Base-by-base conservation (phyloP, 345 rosid species). In the Gossypium bickii region DNA sequence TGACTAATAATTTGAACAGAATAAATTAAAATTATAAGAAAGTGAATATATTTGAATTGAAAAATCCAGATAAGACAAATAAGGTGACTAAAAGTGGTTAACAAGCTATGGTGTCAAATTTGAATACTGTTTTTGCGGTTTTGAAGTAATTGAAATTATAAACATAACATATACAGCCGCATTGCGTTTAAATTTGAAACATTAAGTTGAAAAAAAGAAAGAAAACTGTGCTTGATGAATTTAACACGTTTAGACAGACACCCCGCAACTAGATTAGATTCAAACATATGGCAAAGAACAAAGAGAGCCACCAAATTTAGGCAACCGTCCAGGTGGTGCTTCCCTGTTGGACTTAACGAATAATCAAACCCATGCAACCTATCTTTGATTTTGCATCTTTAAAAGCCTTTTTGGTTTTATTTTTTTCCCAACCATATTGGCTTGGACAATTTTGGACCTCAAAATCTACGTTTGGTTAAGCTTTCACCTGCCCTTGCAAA, bases 391-490 rank as follows among this genome's bases (percentile, higher is more conserved):
- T 75, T 71, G 24, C 12, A 4, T 59, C 34, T 59, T 4, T 34
- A 34, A 12, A 59, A 24, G 16, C 16, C 5, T 22, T 58, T 11
- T 22, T 22, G 34, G n/a, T 51, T 51, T 13, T 13, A 15, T 51
- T 34, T 62, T 34, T 58, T 11, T 62, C 16, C 43, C 4, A 16
- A 62, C 48, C 10, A 10, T 17, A 2, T 9, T 9, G 7, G 12
- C 44, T 38, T 58, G 77, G 82, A 76, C 27, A 68, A 48, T 69
- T 79, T 72, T 69, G 71, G 77, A 80, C 89, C 86, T 78, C 81
- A 78, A 9, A 74, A 34, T 11, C 72, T 10, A 10, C 75, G 29
- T 83, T 74, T 78, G 86, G 88, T 81, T 2, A 56, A 38, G 51
- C 72, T 60, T 34, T 78, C 74, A 60, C 29, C 79, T 16, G 48